Conservation (phyloP, 1,139 yeast genomes). For the Pichia sp. region DNA sequence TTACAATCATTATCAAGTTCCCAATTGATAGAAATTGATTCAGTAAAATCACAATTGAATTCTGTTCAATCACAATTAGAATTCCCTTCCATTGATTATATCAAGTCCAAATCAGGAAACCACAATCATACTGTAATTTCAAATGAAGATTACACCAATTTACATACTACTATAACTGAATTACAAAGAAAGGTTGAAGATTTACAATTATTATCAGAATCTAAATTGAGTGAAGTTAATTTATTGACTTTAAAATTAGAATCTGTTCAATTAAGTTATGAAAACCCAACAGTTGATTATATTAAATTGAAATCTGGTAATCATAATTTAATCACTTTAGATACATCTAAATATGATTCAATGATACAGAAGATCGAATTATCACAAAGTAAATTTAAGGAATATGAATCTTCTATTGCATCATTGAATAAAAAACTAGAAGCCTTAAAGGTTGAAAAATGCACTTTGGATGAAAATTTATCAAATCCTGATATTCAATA, state of each 20-base stretch:
- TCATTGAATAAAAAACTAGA: conserved; percentile 3
- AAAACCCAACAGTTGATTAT: conserved; percentile 20
- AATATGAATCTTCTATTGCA: conserved; percentile 1
- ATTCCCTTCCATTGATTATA: conserved; percentile 20
- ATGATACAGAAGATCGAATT: neutral
- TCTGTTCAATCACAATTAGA: neutral
- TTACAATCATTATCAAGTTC: neutral
- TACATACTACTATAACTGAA: conserved; percentile 10
- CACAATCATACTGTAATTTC: conserved; percentile 29
- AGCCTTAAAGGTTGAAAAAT: conserved; percentile 4
- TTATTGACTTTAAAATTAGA: neutral
- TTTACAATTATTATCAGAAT: neutral
- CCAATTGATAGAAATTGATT: conserved; percentile 16
- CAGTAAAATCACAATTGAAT: neutral
- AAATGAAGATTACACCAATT: conserved; percentile 2
- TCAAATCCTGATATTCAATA: conserved; percentile 9
- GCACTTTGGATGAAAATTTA: neutral
- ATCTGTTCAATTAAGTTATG: neutral
- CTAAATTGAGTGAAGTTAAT: conserved; percentile 16
- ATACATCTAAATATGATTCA: neutral
- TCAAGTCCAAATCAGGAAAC: conserved; percentile 23
- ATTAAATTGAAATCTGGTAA: conserved; percentile 24
- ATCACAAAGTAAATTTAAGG: conserved; percentile 3
- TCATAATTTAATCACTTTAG: conserved; percentile 23
- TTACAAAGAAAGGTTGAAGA: neutral